Evolutionary conservation across 192 early-diverging fungal species (phyloP).

Genomic region (Coemansia sp.): DNA sequence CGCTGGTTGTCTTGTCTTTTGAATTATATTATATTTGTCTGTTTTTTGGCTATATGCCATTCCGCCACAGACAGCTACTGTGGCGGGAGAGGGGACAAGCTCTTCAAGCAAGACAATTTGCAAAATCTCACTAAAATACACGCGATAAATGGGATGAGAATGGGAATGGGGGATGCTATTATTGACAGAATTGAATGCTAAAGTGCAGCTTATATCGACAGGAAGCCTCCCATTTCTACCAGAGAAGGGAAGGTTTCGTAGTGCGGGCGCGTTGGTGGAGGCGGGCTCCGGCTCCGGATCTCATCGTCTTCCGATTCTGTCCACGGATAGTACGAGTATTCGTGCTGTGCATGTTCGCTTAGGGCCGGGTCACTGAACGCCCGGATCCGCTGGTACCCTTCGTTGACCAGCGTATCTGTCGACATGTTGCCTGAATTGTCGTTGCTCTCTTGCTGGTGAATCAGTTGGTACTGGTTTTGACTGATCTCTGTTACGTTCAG

Average conservation of each 20-base stretch:
- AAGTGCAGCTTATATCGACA: conserved; percentile 36
- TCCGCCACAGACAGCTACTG: no score
- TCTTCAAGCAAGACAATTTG: no score
- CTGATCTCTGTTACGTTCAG: conserved; percentile 10
- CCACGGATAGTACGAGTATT: conserved; percentile 52
- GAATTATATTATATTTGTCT: no score
- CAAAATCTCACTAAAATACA: no score
- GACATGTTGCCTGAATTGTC: conserved; percentile 10
- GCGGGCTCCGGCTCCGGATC: conserved; percentile 42
- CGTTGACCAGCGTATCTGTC: conserved; percentile 44
- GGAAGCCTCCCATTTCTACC: conserved; percentile 52
- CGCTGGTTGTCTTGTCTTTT: no score
- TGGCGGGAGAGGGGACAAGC: no score
- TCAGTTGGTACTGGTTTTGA: not conserved
- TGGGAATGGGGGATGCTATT: no score
- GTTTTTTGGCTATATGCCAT: no score
- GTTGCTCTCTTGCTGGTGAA: not conserved
- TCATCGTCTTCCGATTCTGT: conserved; percentile 48
- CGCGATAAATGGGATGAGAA: no score
- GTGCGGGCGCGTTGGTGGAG: conserved; percentile 42
- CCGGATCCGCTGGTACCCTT: conserved; percentile 22
- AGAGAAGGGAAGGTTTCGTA: conserved; percentile 48
- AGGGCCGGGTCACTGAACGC: conserved; percentile 34
- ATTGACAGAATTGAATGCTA: no score
- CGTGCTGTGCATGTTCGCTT: conserved; percentile 21